phyloP scores from a whole-genome alignment of 345 rosid species.

The Linum trigynum region DNA sequence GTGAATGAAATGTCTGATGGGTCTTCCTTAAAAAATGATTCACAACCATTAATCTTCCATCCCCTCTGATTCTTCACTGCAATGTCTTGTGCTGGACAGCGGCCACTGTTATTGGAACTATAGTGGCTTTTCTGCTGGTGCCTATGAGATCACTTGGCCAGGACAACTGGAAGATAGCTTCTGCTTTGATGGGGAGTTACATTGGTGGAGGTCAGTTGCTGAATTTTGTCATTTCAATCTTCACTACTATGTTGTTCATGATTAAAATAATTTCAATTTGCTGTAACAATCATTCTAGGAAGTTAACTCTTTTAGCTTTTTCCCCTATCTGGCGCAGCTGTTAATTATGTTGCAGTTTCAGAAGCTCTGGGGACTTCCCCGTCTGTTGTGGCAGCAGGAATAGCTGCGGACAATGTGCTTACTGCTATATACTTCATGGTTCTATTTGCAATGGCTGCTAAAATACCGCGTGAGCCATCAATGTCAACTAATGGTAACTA shows the following conservation, averaged over 20 bases:
- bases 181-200: slow-evolving; percentile 87
- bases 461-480: slow-evolving; percentile 53
- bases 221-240: background rate
- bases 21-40: background rate
- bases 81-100: slow-evolving; percentile 34
- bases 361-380: slow-evolving; percentile 60
- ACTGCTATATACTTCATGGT: slow-evolving; percentile 70
- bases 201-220: slow-evolving; percentile 39
- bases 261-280: background rate
- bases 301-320: slow-evolving; percentile 8
- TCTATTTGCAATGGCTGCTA: slow-evolving; percentile 73
- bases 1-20: background rate
- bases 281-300: background rate
- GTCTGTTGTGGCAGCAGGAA: slow-evolving; percentile 68
- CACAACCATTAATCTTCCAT: background rate
- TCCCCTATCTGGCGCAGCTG: slow-evolving; percentile 31
- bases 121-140: slow-evolving; percentile 57
- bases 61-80: background rate
- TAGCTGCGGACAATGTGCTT: slow-evolving; percentile 90
- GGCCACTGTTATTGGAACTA: slow-evolving; percentile 57
- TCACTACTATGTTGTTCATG: background rate
- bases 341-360: slow-evolving; percentile 75
- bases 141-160: slow-evolving; percentile 87
- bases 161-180: slow-evolving; percentile 87
- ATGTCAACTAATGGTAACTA: slow-evolving; percentile 34